Conservation (phyloP, 306 rosid species). For the Ormosia semicastrata region DNA sequence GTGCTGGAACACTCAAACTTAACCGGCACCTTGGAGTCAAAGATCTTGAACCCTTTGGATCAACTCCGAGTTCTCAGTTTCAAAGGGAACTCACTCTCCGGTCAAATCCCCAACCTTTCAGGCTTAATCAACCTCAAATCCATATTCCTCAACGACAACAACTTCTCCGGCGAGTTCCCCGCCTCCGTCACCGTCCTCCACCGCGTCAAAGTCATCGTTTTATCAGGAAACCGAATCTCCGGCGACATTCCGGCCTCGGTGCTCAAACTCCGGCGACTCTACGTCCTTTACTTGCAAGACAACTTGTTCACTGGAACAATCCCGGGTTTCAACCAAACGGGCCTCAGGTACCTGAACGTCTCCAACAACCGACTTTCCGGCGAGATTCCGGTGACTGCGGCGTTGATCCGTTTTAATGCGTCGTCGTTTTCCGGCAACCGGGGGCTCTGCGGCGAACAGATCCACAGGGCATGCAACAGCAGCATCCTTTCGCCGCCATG, state of each 20-base stretch:
- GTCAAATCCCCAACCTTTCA: constrained; percentile 73
- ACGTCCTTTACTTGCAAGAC: constrained; percentile 61
- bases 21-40: constrained; percentile 57
- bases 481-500: constrained; percentile 33
- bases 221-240: constrained; percentile 61
- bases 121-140: constrained; percentile 75
- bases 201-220: constrained; percentile 67
- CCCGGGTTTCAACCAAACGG: constrained; percentile 77
- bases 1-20: constrained; percentile 69
- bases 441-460: constrained; percentile 64
- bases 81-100: constrained; percentile 74
- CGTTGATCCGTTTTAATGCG: constrained; percentile 59
- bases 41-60: constrained; percentile 65
- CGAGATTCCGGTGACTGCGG: constrained; percentile 60
- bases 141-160: constrained; percentile 63
- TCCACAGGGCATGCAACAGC: constrained; percentile 38
- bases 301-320: constrained; percentile 60
- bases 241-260: constrained; percentile 64
- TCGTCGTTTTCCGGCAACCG: constrained; percentile 69
- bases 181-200: constrained; percentile 64
- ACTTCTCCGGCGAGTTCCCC: constrained; percentile 81
- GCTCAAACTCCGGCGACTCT: constrained; percentile 63
- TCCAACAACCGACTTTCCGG: constrained; percentile 83
- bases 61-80: constrained; percentile 92
- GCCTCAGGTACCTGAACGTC: constrained; percentile 73